These are phyloP conservation scores for Purshia tridentata DNA, from an alignment of 306 rosid species.

Conservation along the genomic window DNA sequence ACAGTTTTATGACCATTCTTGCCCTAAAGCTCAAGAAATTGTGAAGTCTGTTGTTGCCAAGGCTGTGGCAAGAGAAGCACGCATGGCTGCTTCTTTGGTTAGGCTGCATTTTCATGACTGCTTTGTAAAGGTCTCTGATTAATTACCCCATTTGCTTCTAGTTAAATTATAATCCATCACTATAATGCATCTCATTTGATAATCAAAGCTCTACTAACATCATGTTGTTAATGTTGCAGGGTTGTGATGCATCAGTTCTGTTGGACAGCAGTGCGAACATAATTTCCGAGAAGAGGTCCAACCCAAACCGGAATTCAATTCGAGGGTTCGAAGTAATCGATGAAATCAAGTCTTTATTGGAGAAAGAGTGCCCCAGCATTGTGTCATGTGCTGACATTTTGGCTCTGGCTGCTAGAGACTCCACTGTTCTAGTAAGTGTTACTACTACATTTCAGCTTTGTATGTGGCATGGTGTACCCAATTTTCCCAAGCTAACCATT, in stretches of 20 bases:
- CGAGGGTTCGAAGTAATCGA: constrained; percentile 79
- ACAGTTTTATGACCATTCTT: constrained; percentile 68
- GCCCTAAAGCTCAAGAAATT: constrained; percentile 68
- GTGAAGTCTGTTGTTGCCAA: constrained; percentile 63
- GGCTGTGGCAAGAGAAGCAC: constrained; percentile 63
- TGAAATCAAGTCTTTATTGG: constrained; percentile 70
- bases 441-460: constrained; percentile 1
- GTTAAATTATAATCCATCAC: no score
- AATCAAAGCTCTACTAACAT: not conserved
- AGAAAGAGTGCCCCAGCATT: constrained; percentile 66
- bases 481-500: not conserved
- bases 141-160: not conserved
- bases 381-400: constrained; percentile 93
- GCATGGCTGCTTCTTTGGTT: constrained; percentile 80
- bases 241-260: constrained; percentile 84
- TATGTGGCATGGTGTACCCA: not conserved
- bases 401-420: constrained; percentile 86
- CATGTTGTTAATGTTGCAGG: constrained; percentile 46
- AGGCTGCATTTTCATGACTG: constrained; percentile 93
- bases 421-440: constrained; percentile 66
- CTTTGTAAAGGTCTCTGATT: constrained; percentile 64
- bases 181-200: not conserved
- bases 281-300: constrained; percentile 66
- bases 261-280: constrained; percentile 62
- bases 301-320: constrained; percentile 74